Base-by-base conservation (phyloP, 2,329 filamentous ascomycete species). In the Xylariomycetidae sp. region DNA sequence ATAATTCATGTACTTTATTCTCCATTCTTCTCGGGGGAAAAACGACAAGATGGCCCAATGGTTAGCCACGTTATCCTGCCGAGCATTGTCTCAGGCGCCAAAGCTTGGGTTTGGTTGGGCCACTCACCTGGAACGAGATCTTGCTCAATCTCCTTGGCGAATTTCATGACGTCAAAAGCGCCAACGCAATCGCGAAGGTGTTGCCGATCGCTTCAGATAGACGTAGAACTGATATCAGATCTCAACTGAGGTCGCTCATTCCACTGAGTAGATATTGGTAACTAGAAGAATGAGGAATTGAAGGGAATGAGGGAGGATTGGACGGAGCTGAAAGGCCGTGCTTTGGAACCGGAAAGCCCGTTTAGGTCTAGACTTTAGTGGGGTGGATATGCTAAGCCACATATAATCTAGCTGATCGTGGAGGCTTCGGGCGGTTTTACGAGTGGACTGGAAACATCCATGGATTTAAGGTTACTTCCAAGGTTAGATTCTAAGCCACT, bases 1-100 rank as follows among this genome's bases (percentile, higher is more conserved):
- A 71, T 97, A 97, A 63, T 96, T 80, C 49, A 97, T 74, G 61
- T 96, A 97, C 62, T 95, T 94, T 59, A 82, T 76, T 53, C 85
- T 80, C 90, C 90, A 97, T 76, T 97, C 78, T 82, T 32, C 4
- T 14, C 15, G 8, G n/a, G 20, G 20, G 8, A 23, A 23, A n/a
- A n/a, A 6, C 12, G 26, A 13, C 26, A 11, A 16, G 12, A 3
- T 13, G 23, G 27, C 26, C 25, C 16, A 11, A 15, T 2, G 18
- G 35, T 16, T 40, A 34, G 15, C 29, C 16, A 25, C 11, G 30
- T 33, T 25, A 33, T 13, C 27, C 31, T 15, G 19, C 9, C 5
- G 35, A 29, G 7, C 15, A 20, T 10, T 15, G 16, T 39, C 25
- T 30, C 29, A 31, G 8, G 20, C 15, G 16, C 31, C 27, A 26